phyloP scores from a whole-genome alignment of 495 filamentous ascomycete genomes.

The Amorphotheca resinae region DNA sequence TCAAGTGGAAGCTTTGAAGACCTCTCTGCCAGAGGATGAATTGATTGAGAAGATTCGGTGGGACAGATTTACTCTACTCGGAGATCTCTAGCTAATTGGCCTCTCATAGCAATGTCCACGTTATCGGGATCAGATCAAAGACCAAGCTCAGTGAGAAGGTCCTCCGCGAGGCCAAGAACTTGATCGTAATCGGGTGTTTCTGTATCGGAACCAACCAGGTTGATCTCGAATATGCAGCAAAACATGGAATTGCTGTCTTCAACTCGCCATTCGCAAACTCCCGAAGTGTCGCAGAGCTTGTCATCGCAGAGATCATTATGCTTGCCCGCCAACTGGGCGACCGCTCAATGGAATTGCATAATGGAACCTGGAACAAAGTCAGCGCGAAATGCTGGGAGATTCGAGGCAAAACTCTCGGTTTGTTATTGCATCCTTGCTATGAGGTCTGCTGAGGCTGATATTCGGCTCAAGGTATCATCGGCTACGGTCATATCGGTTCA shows the following conservation, averaged over 20 bases:
- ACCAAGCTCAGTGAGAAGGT: conserved; percentile 85
- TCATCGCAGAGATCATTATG: conserved; percentile 85
- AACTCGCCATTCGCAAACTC: conserved; percentile 99
- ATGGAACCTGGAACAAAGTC: conserved; percentile 95
- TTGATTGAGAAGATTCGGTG: conserved; percentile 94
- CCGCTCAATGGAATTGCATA: conserved; percentile 88
- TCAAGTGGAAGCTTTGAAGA: conserved; percentile 86
- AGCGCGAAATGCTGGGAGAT: conserved; percentile 96
- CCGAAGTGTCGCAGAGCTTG: conserved; percentile 87
- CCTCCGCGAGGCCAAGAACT: conserved; percentile 76
- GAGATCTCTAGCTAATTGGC: background rate
- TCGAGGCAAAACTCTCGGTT: conserved; percentile 89
- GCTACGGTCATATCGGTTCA: conserved; percentile 95
- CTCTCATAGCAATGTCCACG: conserved; percentile 68
- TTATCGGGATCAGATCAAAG: conserved; percentile 96
- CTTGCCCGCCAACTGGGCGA: conserved; percentile 89
- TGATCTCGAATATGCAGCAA: conserved; percentile 80
- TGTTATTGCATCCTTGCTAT: conserved; percentile 8
- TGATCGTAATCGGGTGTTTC: conserved; percentile 95
- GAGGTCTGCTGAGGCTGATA: conserved; percentile 11
- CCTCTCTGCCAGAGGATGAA: conserved; percentile 79
- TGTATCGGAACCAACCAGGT: conserved; percentile 99
- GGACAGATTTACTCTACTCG: too few species aligned
- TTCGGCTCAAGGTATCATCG: conserved; percentile 62
- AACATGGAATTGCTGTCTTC: conserved; percentile 92